phyloP scores from a whole-genome alignment of 345 rosid species.

The Eucalyptus erythrocorys region DNA sequence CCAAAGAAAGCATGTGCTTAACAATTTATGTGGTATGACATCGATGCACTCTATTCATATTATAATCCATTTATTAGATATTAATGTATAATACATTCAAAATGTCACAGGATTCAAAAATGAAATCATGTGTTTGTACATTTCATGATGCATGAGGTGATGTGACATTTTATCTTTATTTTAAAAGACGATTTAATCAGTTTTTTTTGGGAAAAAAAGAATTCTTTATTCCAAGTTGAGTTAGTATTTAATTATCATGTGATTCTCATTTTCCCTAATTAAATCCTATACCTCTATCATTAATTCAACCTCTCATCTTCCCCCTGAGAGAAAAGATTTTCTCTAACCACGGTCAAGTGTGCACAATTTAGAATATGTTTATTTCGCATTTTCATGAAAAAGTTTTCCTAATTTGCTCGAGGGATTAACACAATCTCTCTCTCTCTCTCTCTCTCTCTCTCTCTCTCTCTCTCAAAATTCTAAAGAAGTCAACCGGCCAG shows the following conservation, averaged over 20 bases:
- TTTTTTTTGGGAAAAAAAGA: background rate
- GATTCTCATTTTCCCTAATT: background rate
- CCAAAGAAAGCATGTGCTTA: background rate
- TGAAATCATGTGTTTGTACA: background rate
- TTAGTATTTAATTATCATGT: background rate
- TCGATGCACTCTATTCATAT: background rate
- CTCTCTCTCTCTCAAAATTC: background rate
- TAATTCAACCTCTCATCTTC: background rate
- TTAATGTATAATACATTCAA: background rate
- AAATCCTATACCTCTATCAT: background rate
- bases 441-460: background rate
- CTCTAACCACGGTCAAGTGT: background rate
- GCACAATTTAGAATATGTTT: background rate
- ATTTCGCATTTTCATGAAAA: background rate
- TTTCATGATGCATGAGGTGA: background rate
- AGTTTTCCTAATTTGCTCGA: background rate
- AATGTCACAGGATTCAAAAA: background rate
- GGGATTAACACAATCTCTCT: too few species aligned
- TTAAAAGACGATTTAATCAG: background rate
- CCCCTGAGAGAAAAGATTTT: background rate
- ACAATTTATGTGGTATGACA: background rate
- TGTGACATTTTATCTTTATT: background rate
- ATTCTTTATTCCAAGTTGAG: background rate
- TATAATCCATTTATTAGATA: background rate
- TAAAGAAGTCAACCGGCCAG: background rate